Evolutionary conservation across 495 filamentous ascomycete species (phyloP), one percentile per base, ranked within the genome.

Genomic region (Talaromyces wortmannii): DNA sequence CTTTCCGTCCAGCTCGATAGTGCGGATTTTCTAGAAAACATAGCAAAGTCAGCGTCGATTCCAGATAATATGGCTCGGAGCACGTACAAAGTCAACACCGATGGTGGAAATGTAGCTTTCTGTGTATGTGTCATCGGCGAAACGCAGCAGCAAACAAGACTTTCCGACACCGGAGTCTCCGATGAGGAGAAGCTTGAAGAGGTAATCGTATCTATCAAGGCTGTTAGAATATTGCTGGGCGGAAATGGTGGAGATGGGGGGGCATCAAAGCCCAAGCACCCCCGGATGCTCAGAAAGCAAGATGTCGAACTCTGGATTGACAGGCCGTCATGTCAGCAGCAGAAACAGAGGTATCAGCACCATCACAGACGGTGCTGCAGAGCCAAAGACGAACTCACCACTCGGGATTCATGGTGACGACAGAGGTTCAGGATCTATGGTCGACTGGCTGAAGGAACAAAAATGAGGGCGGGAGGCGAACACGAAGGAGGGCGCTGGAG

Each of bases 141-240:
- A 98, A 72, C 94, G 91, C 63, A 98, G 80, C 57, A 98, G 82
- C 77, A 97, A 73, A 75, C 95, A 97, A 65, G 95, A 97, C 88
- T 98, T 98, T 85, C 94, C 94, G 61, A 97, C 95, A 79, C 94
- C 94, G 65, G 94, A 97, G 72, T 98, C 94, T 75, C 94, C 94
- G 83, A 98, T 98, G 77, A 98, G 90, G 69, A 98, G 92, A 55
- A 98, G 91, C 84, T 98, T 98, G 83, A 98, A 98, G 64, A 98
- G 91, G 71, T 97, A 98, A 70, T 98, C 94, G 85, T 97, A 98
- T 95, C 94, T 97, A 71, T 50, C 17, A 69, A 65, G 65, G 47
- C 2, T 16, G 30, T 45, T 31, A 45, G 43, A 17, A 32, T 16
- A 17, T 32, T 10, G 16, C 13, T 52, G 16, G 50, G 50, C n/a